Evolutionary conservation across 106 monocot species (phyloP), one percentile per base, ranked within the genome.

Genomic region (Triglochin maritima): DNA sequence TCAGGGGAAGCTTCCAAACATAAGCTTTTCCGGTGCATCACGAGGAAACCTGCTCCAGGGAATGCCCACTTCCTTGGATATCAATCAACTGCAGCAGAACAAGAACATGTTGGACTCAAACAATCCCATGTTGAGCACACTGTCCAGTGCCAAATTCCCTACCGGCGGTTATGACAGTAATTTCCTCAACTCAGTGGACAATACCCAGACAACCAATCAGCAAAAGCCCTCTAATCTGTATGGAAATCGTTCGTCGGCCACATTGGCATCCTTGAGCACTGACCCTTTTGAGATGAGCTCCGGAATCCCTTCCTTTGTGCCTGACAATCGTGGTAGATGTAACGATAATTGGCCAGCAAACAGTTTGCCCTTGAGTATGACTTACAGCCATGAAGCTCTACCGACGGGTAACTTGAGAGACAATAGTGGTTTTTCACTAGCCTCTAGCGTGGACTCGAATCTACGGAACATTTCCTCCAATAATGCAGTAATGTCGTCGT

Each of bases 41-140:
- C 79, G 76, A 11, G 75, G 57, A 5, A 78, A 68, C 57, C 62
- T 84, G 57, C 52, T 81, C 54, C 79, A 83, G 44, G 81, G 79
- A 7, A 71, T 81, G 51, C 76, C 78, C 6, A 65, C 69, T 7
- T 57, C 84, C 17, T 66, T 74, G 69, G 85, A 76, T 72, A 46
- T 77, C 9, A 71, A 80, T 60, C 71, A 77, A 57, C 48, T 84
- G 9, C 83, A 79, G 55, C 76, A 76, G 46, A 66, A 71, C 41
- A 83, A 79, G 41, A 62, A 63, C 41, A 54, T 67, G 2, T 57
- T 69, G 13, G 84, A 84, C 58, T 71, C 70, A 63, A 84, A 62
- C 14, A 78, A 56, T 65, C 54, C 57, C 46, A 67, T 71, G 14
- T 64, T 65, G 17, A 50, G 60, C 59, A 65, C 62, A 56, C 72